Evolutionary conservation across 2,329 filamentous ascomycete genomes (phyloP), one percentile per base, ranked within the genome.

Genomic region (Alternaria incomplexa): DNA sequence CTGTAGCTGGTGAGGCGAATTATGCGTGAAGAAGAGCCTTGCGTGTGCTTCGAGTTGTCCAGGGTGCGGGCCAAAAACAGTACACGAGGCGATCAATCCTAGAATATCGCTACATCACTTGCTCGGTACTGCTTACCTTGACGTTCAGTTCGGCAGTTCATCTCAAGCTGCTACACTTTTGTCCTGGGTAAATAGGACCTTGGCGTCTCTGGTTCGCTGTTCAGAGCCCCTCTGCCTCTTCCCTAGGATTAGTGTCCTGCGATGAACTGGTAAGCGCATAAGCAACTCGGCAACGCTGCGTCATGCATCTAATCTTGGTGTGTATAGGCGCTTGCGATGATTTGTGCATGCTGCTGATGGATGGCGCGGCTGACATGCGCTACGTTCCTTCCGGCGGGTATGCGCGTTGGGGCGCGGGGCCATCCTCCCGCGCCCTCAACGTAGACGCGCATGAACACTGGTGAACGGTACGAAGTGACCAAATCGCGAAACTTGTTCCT

Each of bases 121-220:
- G 71, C 61, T 67, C 46, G 66, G 69, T 71, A 59, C 71, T 70
- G 69, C 69, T 71, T 65, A 61, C 56, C 50, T 45, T 56, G 57
- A 58, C 44, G 48, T 48, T 32, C 40, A 64, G 36, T 56, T 64
- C 62, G 66, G 68, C 60, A 58, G 57, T 61, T 54, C 43, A 50
- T 51, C 44, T 52, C 36, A n/a, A 40, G 28, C 23, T 36, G 56
- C 22, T 25, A 32, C 26, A 25, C 55, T 25, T 53, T 59, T 44
- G 56, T 12, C 52, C 48, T 59, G 4, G 46, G 30, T 52, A 23
- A 11, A 50, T 68, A 60, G 44, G 62, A 67, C 63, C 48, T 48
- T 23, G 15, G 58, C 26, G 26, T 47, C 20, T 13, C 20, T 44
- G 25, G 17, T 44, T 32, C 32, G 54, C 26, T 36, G 32, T 28